phyloP scores from a whole-genome alignment of 129 eudicot genomes.

The Flaveria brownii region DNA sequence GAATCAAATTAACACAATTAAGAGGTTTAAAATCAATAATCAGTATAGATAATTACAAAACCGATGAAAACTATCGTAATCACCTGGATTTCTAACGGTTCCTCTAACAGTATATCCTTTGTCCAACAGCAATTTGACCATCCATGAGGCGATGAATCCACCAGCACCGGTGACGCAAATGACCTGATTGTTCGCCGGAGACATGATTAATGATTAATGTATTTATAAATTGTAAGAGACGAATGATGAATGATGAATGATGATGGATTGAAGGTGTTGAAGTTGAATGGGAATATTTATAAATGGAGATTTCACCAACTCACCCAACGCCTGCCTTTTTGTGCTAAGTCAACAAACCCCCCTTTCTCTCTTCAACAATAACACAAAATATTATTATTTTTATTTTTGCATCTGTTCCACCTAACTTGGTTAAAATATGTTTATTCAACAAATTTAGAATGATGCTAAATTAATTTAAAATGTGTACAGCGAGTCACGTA shows the following conservation, averaged over 20 bases:
- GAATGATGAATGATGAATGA: no score
- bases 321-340: slow-evolving; percentile 26
- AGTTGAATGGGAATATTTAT: slow-evolving; percentile 13
- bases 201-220: slow-evolving; percentile 37
- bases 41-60: no score
- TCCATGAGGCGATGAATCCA: slow-evolving; percentile 96
- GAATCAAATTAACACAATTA: background rate
- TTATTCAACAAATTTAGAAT: background rate
- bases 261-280: background rate
- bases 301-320: slow-evolving; percentile 33
- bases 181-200: slow-evolving; percentile 52
- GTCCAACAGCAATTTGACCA: slow-evolving; percentile 85
- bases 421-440: background rate
- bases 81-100: slow-evolving; percentile 95
- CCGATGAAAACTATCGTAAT: background rate
- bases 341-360: slow-evolving; percentile 35
- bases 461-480: no score
- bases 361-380: slow-evolving; percentile 4
- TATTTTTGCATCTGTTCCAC: background rate
- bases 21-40: background rate
- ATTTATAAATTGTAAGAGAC: background rate
- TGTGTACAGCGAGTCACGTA: no score
- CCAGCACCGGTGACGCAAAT: slow-evolving; percentile 99
- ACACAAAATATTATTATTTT: background rate
- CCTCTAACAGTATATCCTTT: slow-evolving; percentile 83